phyloP scores from a whole-genome alignment of 352 stramenopile genomes.

The Halophytophthora batemanensis region DNA sequence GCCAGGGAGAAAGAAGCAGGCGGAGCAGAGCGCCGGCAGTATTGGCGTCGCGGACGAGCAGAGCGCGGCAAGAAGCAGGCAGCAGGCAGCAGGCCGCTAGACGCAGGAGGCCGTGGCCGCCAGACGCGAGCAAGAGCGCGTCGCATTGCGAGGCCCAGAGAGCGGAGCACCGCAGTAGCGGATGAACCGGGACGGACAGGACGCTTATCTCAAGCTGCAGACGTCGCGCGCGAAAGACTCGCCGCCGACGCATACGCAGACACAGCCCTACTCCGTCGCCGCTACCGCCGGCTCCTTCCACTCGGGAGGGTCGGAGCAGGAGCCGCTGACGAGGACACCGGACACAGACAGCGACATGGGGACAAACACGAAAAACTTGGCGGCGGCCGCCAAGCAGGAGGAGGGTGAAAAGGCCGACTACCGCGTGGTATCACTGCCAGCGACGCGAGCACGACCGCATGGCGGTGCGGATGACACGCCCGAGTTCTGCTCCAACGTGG shows the following conservation, averaged over 20 bases:
- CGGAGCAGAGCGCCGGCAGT: too few relatives aligned
- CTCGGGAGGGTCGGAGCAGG: slow-evolving; percentile 3
- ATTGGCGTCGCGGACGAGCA: too few relatives aligned
- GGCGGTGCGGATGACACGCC: slow-evolving; percentile 9
- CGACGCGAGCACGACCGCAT: slow-evolving; percentile 17
- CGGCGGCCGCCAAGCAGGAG: slow-evolving; percentile 13
- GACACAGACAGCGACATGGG: slow-evolving; percentile 17
- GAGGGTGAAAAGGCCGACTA: slow-evolving; percentile 32
- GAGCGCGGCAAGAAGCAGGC: too few relatives aligned
- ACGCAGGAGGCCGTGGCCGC: too few relatives aligned
- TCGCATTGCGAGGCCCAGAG: too few relatives aligned
- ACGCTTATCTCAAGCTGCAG: slow-evolving; percentile 35
- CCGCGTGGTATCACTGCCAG: slow-evolving; percentile 50
- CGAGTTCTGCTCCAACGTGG: slow-evolving; percentile 77
- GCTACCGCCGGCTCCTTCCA: slow-evolving; percentile 12
- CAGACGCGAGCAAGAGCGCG: too few relatives aligned
- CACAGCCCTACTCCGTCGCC: slow-evolving; percentile 5
- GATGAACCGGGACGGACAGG: slow-evolving; percentile 29
- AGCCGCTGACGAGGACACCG: slow-evolving; percentile 2
- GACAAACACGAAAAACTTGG: slow-evolving; percentile 3
- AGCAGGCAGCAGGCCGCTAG: too few relatives aligned
- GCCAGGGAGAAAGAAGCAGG: too few relatives aligned
- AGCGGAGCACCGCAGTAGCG: background rate
- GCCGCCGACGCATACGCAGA: background rate
- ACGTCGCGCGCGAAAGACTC: slow-evolving; percentile 22